These are phyloP conservation scores for Tephrocybe sp. DNA, from an alignment of 768 basidiomycete species.

Conservation along the genomic window DNA sequence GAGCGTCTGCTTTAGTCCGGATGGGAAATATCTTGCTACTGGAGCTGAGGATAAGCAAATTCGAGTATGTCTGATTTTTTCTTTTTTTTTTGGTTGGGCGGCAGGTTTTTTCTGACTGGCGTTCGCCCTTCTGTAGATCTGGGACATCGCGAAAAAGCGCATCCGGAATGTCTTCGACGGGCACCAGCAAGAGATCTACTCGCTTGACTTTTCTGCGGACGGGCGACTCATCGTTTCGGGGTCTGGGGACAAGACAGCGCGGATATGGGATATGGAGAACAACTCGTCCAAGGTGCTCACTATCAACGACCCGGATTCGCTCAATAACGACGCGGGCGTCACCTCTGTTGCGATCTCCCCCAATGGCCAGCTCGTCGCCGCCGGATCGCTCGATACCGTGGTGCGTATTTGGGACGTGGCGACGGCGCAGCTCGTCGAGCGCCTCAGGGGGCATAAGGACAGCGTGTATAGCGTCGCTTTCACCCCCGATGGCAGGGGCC, in stretches of 20 bases:
- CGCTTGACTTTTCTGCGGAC: conserved; percentile 87
- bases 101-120: conserved; percentile 8
- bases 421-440: conserved; percentile 66
- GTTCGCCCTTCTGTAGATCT: conserved; percentile 76
- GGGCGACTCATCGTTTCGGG: conserved; percentile 87
- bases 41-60: conserved; percentile 92
- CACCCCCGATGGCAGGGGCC: conserved; percentile 85
- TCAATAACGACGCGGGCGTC: conserved; percentile 55
- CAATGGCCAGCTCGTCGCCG: conserved; percentile 62
- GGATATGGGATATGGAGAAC: conserved; percentile 44
- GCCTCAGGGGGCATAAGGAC: conserved; percentile 75
- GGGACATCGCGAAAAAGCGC: conserved; percentile 82
- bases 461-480: conserved; percentile 90
- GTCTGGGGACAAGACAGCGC: conserved; percentile 64
- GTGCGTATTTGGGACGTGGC: conserved; percentile 80
- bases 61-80: conserved; percentile 50
- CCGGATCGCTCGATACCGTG: conserved; percentile 71
- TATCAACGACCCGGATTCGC: conserved; percentile 50
- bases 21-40: conserved; percentile 87
- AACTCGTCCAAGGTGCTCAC: conserved; percentile 41
- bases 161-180: conserved; percentile 84
- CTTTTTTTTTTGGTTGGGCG: conserved; percentile 1
- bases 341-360: conserved; percentile 81
- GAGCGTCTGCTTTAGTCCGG: conserved; percentile 87
- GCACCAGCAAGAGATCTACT: conserved; percentile 92